Evolutionary conservation across 2,329 filamentous ascomycete species (phyloP).

Genomic region (Aureobasidium pullulans): DNA sequence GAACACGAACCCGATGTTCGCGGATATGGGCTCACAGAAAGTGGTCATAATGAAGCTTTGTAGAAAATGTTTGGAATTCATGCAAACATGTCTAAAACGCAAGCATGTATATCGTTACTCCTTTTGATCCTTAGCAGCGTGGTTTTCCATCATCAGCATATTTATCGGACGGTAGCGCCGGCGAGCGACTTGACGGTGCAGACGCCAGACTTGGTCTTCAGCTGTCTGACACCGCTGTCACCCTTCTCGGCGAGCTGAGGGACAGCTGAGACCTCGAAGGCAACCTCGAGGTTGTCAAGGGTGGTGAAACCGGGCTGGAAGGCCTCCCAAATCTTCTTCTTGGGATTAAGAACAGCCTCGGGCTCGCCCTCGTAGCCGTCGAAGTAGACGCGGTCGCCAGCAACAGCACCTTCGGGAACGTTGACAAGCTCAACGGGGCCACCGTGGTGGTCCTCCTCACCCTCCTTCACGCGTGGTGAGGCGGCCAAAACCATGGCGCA

Average conservation of each 20-base stretch:
- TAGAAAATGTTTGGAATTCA: background rate
- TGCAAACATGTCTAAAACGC: background rate
- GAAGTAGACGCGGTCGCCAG: constrained; percentile 85
- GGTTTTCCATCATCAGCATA: background rate
- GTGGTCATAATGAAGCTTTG: background rate
- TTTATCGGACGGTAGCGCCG: constrained; percentile 73
- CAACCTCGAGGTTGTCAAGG: constrained; percentile 70
- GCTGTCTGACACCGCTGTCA: constrained; percentile 48
- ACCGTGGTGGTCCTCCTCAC: constrained; percentile 76
- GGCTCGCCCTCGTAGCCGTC: constrained; percentile 92
- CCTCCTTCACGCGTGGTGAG: constrained; percentile 73
- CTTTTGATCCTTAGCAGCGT: background rate
- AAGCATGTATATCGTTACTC: background rate
- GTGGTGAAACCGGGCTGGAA: constrained; percentile 96
- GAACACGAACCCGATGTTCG: no score
- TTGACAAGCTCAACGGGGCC: constrained; percentile 87
- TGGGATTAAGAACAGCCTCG: constrained; percentile 89
- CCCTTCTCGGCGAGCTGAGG: constrained; percentile 62
- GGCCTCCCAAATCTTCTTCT: constrained; percentile 99
- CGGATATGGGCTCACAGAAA: no score
- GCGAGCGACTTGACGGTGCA: constrained; percentile 79
- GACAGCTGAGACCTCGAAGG: constrained; percentile 72
- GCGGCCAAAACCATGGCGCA: constrained; percentile 91
- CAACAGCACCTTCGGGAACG: constrained; percentile 69
- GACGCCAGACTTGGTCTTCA: constrained; percentile 72